Base-by-base conservation (phyloP, 2,329 filamentous ascomycete species). In the Dothistroma septosporum region DNA sequence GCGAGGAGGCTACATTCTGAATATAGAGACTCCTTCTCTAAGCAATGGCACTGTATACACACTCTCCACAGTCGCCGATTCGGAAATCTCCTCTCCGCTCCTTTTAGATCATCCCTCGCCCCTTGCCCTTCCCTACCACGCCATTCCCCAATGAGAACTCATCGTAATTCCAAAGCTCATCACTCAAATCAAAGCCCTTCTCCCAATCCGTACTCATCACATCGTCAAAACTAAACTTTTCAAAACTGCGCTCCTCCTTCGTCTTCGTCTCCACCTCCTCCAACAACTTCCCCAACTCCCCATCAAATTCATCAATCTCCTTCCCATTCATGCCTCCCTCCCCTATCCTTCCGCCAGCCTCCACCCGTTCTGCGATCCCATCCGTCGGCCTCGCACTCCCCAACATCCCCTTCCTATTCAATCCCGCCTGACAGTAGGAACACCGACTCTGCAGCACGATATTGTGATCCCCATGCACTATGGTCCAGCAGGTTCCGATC, bases 381-480 rank as follows among this genome's bases (percentile, higher is more conserved):
- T 50, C 61, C 53, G 31, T 52, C 12, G 67, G 66, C 52, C 61
- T 35, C 48, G 65, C 55, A 24, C 59, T 61, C 21, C 65, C 61
- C 41, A 68, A 57, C 7, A 58, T 62, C 24, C 33, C 53, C 32
- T 55, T 47, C 53, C 41, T 24, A 33, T 69, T 65, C 47, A 68
- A 53, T 9, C 70, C 69, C 21, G 59, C 63, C 37, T 64, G 59
- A 54, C 71, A 73, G 59, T 72, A 71, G 21, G 70, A 69, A 61
- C 71, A 73, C 16, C 55, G 14, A 44, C 62, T 53, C 21, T 59
- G 63, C n/a, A 71, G 49, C 24, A 70, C 62, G 12, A 68, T 48
- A 7, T 59, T 48, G 47, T 68, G 62, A 47, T 70, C 64, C 16
- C 71, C 71, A 31, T 70, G 67, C 1, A 73, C 64, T 24, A 72